These are phyloP conservation scores for Monosporozyma yasuniensis DNA, from an alignment of 805 yeast genomes.

Conservation along the genomic window DNA sequence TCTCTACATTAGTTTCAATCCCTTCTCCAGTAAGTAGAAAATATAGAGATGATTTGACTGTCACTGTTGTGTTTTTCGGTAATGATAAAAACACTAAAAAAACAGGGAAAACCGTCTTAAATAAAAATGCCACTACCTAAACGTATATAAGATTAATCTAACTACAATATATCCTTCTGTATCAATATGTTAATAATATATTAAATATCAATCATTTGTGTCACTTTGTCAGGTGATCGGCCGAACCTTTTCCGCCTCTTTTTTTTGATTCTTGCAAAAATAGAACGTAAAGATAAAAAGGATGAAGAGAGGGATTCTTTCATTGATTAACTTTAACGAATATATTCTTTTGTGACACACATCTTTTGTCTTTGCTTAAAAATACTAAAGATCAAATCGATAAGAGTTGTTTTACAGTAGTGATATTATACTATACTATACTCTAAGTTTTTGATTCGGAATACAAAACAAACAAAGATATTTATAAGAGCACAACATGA, in stretches of 20 bases:
- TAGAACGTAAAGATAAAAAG: background rate
- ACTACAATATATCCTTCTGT: too few relatives aligned
- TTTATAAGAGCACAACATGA: conserved; percentile 9
- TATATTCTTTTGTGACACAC: background rate
- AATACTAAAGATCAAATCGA: background rate
- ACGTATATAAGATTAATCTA: too few relatives aligned
- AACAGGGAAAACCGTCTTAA: background rate
- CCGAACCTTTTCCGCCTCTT: background rate
- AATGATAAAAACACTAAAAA: background rate
- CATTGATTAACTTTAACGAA: background rate
- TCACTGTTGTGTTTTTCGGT: conserved; percentile 90
- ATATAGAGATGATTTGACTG: conserved; percentile 92
- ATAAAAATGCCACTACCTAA: conserved; percentile 1
- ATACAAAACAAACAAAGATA: background rate
- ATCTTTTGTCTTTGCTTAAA: too few relatives aligned
- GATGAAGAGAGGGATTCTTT: background rate
- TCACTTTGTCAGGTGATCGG: background rate
- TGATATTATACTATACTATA: background rate
- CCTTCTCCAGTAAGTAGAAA: conserved; percentile 88
- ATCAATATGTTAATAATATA: background rate
- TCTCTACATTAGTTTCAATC: conserved; percentile 77
- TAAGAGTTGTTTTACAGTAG: background rate
- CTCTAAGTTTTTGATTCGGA: background rate
- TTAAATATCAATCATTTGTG: background rate
- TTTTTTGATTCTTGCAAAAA: background rate